Evolutionary conservation across 768 basidiomycete genomes (phyloP).

Genomic region (Coprinellus micaceus): DNA sequence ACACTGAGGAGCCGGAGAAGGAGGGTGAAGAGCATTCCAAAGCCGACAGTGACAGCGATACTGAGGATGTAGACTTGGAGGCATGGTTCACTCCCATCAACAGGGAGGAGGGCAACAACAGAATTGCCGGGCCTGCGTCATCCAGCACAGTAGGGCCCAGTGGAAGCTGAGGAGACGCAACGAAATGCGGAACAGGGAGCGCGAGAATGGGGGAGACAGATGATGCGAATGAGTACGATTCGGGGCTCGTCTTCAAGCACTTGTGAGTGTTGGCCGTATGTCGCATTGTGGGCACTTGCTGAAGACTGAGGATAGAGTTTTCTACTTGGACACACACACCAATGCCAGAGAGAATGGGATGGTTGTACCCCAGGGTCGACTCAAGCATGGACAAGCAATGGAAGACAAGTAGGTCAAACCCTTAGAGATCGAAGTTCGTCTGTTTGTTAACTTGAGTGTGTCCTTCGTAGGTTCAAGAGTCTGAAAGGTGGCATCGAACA

Average conservation of each 20-base stretch:
- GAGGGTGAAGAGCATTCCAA: constrained; percentile 25
- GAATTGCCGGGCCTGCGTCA: constrained; percentile 42
- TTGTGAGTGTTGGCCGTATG: constrained; percentile 47
- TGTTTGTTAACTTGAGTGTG: too few relatives aligned
- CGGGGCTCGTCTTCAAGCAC: constrained; percentile 75
- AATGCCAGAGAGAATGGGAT: constrained; percentile 70
- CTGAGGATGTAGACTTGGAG: constrained; percentile 58
- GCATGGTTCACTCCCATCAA: too few relatives aligned
- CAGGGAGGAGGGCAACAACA: constrained; percentile 17
- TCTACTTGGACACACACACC: constrained; percentile 81
- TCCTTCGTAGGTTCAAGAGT: constrained; percentile 50
- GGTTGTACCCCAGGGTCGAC: constrained; percentile 46
- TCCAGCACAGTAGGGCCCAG: constrained; percentile 23
- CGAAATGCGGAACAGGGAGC: constrained; percentile 24
- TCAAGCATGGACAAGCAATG: constrained; percentile 51
- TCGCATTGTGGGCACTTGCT: not conserved
- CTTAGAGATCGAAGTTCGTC: too few relatives aligned
- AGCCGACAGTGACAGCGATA: constrained; percentile 63
- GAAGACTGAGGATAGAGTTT: constrained; percentile 49
- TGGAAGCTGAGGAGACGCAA: constrained; percentile 8
- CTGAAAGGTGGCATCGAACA: constrained; percentile 47
- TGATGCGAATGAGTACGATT: constrained; percentile 72
- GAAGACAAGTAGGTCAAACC: constrained; percentile 46
- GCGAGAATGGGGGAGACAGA: constrained; percentile 74
- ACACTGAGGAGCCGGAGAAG: constrained; percentile 48